These are phyloP conservation scores for Tetrastigma voinierianum DNA, from an alignment of 164 flowering plant genomes.

Conservation along the genomic window DNA sequence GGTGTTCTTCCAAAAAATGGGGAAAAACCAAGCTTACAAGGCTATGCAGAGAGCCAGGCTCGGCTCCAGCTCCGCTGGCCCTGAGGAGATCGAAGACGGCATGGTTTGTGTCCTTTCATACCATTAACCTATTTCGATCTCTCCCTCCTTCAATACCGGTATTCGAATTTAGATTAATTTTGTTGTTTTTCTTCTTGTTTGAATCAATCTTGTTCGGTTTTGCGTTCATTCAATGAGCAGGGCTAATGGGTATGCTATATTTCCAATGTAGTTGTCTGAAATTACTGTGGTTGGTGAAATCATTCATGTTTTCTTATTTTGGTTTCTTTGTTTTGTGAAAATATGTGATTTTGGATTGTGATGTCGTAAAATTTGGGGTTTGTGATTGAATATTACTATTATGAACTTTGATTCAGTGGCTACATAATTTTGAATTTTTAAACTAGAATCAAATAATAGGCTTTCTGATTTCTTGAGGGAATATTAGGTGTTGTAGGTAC, in stretches of 20 bases:
- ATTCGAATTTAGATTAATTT: not conserved
- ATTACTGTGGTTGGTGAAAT: not conserved
- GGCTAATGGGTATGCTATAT: not conserved
- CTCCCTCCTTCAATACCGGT: too few relatives aligned
- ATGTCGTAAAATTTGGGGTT: not conserved
- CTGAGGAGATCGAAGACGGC: slow-evolving; percentile 92
- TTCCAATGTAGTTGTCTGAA: not conserved
- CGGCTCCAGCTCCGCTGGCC: slow-evolving; percentile 75
- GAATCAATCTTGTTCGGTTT: not conserved
- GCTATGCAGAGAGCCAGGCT: slow-evolving; percentile 94
- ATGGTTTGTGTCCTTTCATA: slow-evolving; percentile 99
- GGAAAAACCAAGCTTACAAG: slow-evolving; percentile 98
- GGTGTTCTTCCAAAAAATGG: slow-evolving; percentile 52
- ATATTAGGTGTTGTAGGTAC: too few relatives aligned
- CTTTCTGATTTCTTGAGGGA: too few relatives aligned
- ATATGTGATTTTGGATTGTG: not conserved
- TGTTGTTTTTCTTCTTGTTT: not conserved
- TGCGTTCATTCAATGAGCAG: too few relatives aligned
- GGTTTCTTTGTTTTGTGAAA: not conserved
- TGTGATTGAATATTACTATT: too few relatives aligned
- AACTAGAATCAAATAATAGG: too few relatives aligned
- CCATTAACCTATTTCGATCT: slow-evolving; percentile 7
- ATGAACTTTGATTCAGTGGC: too few relatives aligned
- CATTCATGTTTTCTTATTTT: not conserved
- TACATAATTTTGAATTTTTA: too few relatives aligned